phyloP scores from a whole-genome alignment of 1,284 basidiomycete species.

The Moesziomyces sp. region DNA sequence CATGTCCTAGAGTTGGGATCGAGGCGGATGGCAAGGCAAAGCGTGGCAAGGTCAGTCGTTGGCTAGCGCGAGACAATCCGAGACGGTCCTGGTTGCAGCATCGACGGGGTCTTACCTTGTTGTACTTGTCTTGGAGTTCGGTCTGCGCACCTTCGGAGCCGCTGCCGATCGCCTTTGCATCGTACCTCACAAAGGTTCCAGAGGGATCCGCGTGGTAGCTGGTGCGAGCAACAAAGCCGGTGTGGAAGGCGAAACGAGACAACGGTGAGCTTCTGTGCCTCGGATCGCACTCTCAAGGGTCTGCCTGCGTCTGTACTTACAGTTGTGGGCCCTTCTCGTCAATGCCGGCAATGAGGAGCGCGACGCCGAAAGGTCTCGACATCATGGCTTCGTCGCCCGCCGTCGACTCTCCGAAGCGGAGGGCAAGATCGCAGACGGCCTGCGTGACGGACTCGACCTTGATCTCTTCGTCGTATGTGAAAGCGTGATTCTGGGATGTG shows the following conservation, averaged over 20 bases:
- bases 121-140: slow-evolving; percentile 96
- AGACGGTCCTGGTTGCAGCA: background rate
- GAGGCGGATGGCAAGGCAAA: background rate
- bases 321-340: slow-evolving; percentile 96
- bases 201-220: slow-evolving; percentile 90
- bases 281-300: background rate
- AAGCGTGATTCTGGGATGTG: slow-evolving; percentile 87
- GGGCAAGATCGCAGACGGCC: slow-evolving; percentile 95
- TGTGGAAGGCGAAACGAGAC: background rate
- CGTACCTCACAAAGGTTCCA: slow-evolving; percentile 96
- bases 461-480: slow-evolving; percentile 97
- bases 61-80: background rate
- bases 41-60: background rate
- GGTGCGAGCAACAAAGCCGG: slow-evolving; percentile 13
- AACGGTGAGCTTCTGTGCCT: background rate
- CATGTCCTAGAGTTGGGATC: slow-evolving; percentile 78
- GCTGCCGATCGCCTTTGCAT: slow-evolving; percentile 98
- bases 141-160: slow-evolving; percentile 98
- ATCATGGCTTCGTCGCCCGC: slow-evolving; percentile 96
- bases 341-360: slow-evolving; percentile 93
- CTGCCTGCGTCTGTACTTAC: slow-evolving; percentile 18
- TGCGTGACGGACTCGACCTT: slow-evolving; percentile 86
- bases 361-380: slow-evolving; percentile 91
- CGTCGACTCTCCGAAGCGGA: slow-evolving; percentile 98
- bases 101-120: slow-evolving; percentile 75